phyloP scores from a whole-genome alignment of 768 basidiomycete species.

The Daedalea quercina region DNA sequence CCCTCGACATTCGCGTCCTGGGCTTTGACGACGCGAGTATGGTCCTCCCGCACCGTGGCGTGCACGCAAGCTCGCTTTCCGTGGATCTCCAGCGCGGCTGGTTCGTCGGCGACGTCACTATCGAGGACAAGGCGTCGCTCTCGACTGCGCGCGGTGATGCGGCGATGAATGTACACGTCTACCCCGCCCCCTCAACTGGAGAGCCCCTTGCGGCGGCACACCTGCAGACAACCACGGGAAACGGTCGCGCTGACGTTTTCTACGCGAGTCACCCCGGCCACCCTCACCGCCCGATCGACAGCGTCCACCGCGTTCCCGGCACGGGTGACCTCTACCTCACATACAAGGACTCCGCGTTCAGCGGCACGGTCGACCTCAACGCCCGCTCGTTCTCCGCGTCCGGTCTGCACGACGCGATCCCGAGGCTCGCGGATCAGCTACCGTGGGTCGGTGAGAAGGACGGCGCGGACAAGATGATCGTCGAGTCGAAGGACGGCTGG shows the following conservation, averaged over 20 bases:
- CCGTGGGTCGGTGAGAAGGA: slow-evolving; percentile 25
- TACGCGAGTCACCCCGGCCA: slow-evolving; percentile 32
- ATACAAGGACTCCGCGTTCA: slow-evolving; percentile 45
- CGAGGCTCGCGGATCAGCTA: slow-evolving; percentile 8
- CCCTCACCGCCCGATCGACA: slow-evolving; percentile 42
- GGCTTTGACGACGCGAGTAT: slow-evolving; percentile 32
- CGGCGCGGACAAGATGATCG: slow-evolving; percentile 21
- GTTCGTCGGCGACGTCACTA: slow-evolving; percentile 53
- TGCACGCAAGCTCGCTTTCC: slow-evolving; percentile 33
- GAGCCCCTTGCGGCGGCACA: slow-evolving; percentile 28
- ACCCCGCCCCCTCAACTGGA: slow-evolving; percentile 28
- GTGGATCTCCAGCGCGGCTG: slow-evolving; percentile 48
- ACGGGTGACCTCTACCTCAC: slow-evolving; percentile 52
- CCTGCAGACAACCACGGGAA: slow-evolving; percentile 43
- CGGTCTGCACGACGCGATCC: slow-evolving; percentile 17
- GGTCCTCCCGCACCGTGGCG: slow-evolving; percentile 35
- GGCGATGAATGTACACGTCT: slow-evolving; percentile 39
- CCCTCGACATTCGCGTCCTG: slow-evolving; percentile 40
- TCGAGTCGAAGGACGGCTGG: slow-evolving; percentile 18
- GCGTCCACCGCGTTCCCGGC: slow-evolving; percentile 38
- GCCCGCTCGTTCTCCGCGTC: slow-evolving; percentile 29
- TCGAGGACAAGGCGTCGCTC: slow-evolving; percentile 35
- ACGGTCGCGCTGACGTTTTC: slow-evolving; percentile 46
- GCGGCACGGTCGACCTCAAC: slow-evolving; percentile 38
- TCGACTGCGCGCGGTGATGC: slow-evolving; percentile 47